These are phyloP conservation scores for Claviceps cyperi DNA, from an alignment of 2,329 filamentous ascomycete genomes.

Conservation along the genomic window DNA sequence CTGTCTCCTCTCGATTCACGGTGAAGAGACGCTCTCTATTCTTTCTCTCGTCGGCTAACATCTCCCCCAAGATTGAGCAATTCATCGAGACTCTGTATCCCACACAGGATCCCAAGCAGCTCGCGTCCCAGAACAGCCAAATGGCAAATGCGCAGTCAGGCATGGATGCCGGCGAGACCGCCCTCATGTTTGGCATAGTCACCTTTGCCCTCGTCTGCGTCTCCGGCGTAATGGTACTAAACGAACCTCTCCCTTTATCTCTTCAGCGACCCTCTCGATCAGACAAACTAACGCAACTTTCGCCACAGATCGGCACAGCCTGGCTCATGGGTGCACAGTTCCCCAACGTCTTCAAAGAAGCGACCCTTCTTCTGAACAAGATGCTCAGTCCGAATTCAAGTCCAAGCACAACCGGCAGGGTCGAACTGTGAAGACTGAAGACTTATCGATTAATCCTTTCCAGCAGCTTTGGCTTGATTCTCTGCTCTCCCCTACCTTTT, in stretches of 20 bases:
- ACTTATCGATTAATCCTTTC: not conserved
- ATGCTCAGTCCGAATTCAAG: slow-evolving; percentile 9
- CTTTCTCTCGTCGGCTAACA: not conserved
- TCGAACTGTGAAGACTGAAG: slow-evolving; percentile 19
- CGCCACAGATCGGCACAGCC: slow-evolving; percentile 53
- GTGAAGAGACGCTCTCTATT: too few species aligned
- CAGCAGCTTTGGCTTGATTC: not conserved
- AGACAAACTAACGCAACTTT: not conserved
- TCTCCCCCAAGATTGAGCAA: slow-evolving; percentile 58
- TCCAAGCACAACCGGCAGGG: slow-evolving; percentile 14
- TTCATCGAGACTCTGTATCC: slow-evolving; percentile 94
- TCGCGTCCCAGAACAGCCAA: slow-evolving; percentile 26
- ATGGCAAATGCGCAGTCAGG: slow-evolving; percentile 25
- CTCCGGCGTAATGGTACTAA: slow-evolving; percentile 61
- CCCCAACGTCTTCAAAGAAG: slow-evolving; percentile 32
- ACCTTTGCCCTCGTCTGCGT: slow-evolving; percentile 56
- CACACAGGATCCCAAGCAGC: slow-evolving; percentile 54
- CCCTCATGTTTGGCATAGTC: slow-evolving; percentile 53
- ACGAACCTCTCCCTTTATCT: not conserved
- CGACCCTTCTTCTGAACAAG: slow-evolving; percentile 8
- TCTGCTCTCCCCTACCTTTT: not conserved
- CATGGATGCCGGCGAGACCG: slow-evolving; percentile 43
- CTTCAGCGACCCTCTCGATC: not conserved
- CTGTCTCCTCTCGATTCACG: not conserved
- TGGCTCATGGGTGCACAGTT: slow-evolving; percentile 74